Evolutionary conservation across 768 basidiomycete species (phyloP).

Genomic region (Pleurotus salmoneostramineus): DNA sequence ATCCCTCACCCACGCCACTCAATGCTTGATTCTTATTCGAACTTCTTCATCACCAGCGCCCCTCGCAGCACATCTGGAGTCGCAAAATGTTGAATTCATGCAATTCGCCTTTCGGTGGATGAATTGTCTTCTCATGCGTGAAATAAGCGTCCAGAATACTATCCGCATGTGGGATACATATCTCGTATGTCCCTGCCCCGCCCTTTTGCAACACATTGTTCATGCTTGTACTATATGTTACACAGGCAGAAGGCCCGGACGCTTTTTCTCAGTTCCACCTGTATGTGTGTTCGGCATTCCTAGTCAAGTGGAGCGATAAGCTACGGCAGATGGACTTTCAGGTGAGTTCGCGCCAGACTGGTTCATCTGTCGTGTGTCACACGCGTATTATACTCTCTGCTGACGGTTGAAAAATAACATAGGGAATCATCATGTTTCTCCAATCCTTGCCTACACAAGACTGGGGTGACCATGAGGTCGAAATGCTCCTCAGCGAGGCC

Average conservation of each 20-base stretch:
- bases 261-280: conserved; percentile 99
- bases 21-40: neutral
- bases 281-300: conserved; percentile 96
- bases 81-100: conserved; percentile 97
- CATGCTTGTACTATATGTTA: conserved; percentile 2
- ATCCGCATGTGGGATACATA: conserved; percentile 99
- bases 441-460: conserved; percentile 88
- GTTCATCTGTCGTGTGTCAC: too few relatives aligned
- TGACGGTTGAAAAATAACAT: neutral
- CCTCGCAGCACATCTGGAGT: conserved; percentile 79
- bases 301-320: conserved; percentile 93
- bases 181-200: conserved; percentile 54
- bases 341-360: conserved; percentile 38
- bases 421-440: conserved; percentile 99
- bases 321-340: conserved; percentile 98
- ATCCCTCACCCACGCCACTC: conserved; percentile 1
- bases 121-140: conserved; percentile 98
- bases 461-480: conserved; percentile 96
- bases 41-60: conserved; percentile 52
- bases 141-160: conserved; percentile 94
- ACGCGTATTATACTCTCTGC: neutral
- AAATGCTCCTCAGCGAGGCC: conserved; percentile 92
- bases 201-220: neutral
- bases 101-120: conserved; percentile 99
- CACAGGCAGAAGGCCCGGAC: conserved; percentile 91